Evolutionary conservation across 1,284 basidiomycete species (phyloP).

Genomic region (Takashimella tepidaria): DNA sequence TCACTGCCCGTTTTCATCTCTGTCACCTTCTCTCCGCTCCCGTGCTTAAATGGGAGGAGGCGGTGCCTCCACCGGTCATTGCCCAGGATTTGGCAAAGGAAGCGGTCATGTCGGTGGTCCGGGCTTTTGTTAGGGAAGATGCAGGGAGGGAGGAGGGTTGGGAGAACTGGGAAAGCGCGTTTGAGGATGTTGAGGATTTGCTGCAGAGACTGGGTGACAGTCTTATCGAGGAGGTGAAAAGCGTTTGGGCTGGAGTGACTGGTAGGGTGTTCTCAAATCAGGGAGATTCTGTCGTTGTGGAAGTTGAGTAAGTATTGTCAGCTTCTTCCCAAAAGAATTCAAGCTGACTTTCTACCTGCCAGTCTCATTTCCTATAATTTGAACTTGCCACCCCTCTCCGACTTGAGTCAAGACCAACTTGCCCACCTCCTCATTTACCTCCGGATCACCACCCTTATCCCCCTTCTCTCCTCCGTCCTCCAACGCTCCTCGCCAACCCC

Average conservation of each 20-base stretch:
- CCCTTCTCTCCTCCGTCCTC: constrained; percentile 18
- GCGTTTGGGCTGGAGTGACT: constrained; percentile 22
- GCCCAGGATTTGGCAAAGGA: constrained; percentile 22
- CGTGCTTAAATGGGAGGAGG: constrained; percentile 32
- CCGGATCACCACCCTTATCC: constrained; percentile 30
- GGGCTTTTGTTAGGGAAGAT: constrained; percentile 13
- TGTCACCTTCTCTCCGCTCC: constrained; percentile 20
- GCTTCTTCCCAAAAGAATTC: background rate
- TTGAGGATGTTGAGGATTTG: constrained; percentile 20
- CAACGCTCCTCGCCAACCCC: constrained; percentile 1
- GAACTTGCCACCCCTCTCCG: constrained; percentile 27
- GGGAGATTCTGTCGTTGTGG: constrained; percentile 27
- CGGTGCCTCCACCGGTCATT: constrained; percentile 28
- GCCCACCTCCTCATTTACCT: constrained; percentile 36
- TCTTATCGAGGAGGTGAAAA: constrained; percentile 17
- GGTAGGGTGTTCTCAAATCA: background rate
- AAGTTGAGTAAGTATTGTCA: constrained; percentile 31
- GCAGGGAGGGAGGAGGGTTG: constrained; percentile 18
- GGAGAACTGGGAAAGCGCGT: constrained; percentile 30
- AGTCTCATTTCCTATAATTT: constrained; percentile 23
- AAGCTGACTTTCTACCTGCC: constrained; percentile 9
- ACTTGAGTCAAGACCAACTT: constrained; percentile 27
- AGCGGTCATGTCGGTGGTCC: constrained; percentile 36
- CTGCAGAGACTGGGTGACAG: constrained; percentile 5
- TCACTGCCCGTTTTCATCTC: constrained; percentile 38